phyloP scores from a whole-genome alignment of 768 basidiomycete species.

The Trametes villosa region DNA sequence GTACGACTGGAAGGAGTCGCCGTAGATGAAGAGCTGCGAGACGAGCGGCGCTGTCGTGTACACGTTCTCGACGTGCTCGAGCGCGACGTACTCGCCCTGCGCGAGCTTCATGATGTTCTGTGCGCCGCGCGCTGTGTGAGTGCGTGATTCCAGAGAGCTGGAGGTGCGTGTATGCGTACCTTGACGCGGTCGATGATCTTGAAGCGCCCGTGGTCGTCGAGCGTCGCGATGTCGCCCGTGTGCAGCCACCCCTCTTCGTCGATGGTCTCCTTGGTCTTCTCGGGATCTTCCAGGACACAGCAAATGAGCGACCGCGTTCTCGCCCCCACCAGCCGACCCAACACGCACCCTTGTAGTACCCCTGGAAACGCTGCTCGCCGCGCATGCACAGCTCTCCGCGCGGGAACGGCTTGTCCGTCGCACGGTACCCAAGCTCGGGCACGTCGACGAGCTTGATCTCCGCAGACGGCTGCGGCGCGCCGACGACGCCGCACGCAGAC shows the following conservation, averaged over 20 bases:
- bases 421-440: constrained; percentile 85
- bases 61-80: constrained; percentile 91
- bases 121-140: not conserved
- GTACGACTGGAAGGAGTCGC: constrained; percentile 85
- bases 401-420: constrained; percentile 86
- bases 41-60: constrained; percentile 73
- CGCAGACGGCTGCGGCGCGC: constrained; percentile 71
- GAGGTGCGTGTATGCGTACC: constrained; percentile 44
- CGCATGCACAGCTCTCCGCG: constrained; percentile 86
- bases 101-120: constrained; percentile 98
- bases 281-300: constrained; percentile 57
- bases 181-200: constrained; percentile 96
- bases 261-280: constrained; percentile 78
- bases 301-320: no score
- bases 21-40: constrained; percentile 85
- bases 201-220: constrained; percentile 80
- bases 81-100: constrained; percentile 97
- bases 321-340: not conserved
- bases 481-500: constrained; percentile 74
- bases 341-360: constrained; percentile 79
- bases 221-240: constrained; percentile 85
- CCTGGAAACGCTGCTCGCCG: constrained; percentile 63
- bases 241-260: constrained; percentile 93
- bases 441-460: constrained; percentile 93
- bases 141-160: not conserved